Conservation (phyloP, 202 grass and related monocot genomes). For the Setaria italica region DNA sequence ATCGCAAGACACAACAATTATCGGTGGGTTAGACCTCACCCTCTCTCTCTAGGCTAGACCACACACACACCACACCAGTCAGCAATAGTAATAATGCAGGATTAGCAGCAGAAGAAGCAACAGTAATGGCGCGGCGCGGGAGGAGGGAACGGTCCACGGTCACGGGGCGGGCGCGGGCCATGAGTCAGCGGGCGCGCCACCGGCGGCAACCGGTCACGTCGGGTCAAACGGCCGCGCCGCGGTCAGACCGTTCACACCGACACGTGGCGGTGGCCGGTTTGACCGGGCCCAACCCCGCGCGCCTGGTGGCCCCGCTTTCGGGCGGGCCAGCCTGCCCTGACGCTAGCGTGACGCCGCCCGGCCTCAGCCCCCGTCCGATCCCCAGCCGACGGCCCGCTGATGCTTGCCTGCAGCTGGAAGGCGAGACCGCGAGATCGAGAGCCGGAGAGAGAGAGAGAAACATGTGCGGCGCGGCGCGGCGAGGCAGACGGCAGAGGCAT, state of each 20-base stretch:
- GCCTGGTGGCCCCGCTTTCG: not conserved
- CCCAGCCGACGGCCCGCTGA: slow-evolving; percentile 18
- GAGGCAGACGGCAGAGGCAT: no score
- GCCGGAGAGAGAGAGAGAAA: no score
- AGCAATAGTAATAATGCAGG: not conserved
- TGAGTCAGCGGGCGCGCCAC: slow-evolving; percentile 63
- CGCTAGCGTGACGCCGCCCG: slow-evolving; percentile 39
- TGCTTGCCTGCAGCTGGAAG: not conserved
- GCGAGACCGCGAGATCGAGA: no score
- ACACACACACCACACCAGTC: not conserved
- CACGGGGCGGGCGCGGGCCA: not conserved
- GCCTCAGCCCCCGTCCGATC: slow-evolving; percentile 40
- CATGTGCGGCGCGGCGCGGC: slow-evolving; percentile 2
- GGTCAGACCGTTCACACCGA: slow-evolving; percentile 58
- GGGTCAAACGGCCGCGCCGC: slow-evolving; percentile 34
- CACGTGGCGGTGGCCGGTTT: slow-evolving; percentile 55
- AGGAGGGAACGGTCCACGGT: slow-evolving; percentile 41
- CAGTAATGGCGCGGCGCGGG: slow-evolving; percentile 8
- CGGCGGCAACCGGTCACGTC: slow-evolving; percentile 45
- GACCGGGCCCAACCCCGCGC: slow-evolving; percentile 15
- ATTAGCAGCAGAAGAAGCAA: slow-evolving; percentile 15
- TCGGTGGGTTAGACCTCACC: slow-evolving; percentile 14
- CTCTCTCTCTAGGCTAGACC: not conserved
- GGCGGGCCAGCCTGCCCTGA: not conserved
- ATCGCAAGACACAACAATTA: slow-evolving; percentile 29